Evolutionary conservation across 805 yeast genomes (phyloP).

Genomic region (Suhomyces emberorum): DNA sequence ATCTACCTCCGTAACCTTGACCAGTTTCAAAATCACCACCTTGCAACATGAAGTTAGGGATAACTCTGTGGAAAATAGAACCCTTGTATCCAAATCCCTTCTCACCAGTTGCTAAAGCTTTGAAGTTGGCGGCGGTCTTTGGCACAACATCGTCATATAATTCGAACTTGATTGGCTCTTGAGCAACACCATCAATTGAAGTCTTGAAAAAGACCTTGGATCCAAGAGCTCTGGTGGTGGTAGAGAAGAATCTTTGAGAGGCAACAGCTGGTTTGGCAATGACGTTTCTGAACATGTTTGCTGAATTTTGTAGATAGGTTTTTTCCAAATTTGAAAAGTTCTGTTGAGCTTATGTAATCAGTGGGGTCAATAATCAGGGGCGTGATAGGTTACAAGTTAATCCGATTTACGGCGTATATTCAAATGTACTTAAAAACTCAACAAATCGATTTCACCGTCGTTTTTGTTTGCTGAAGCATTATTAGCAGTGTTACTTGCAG

Average conservation of each 20-base stretch:
- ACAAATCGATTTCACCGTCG: slow-evolving; percentile 46
- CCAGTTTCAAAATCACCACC: slow-evolving; percentile 73
- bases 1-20: slow-evolving; percentile 92
- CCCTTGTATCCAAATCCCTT: slow-evolving; percentile 88
- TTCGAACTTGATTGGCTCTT: slow-evolving; percentile 37
- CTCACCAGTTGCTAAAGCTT: slow-evolving; percentile 85
- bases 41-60: slow-evolving; percentile 95
- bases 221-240: slow-evolving; percentile 43
- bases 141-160: slow-evolving; percentile 55
- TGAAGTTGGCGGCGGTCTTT: slow-evolving; percentile 77
- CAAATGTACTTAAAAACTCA: slow-evolving; percentile 48
- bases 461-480: slow-evolving; percentile 10
- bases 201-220: slow-evolving; percentile 58
- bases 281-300: slow-evolving; percentile 17
- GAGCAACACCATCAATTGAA: slow-evolving; percentile 50
- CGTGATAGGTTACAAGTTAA: too few relatives aligned
- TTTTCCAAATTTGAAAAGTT: not conserved
- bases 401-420: too few relatives aligned
- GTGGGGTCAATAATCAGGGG: too few relatives aligned
- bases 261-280: slow-evolving; percentile 15
- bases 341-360: not conserved
- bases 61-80: slow-evolving; percentile 94
- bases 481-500: slow-evolving; percentile 8
- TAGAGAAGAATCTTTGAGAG: slow-evolving; percentile 48
- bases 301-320: not conserved